These are phyloP conservation scores for Rhizoclosmatium globosum DNA, from an alignment of 192 early-diverging fungal genomes.

Conservation along the genomic window DNA sequence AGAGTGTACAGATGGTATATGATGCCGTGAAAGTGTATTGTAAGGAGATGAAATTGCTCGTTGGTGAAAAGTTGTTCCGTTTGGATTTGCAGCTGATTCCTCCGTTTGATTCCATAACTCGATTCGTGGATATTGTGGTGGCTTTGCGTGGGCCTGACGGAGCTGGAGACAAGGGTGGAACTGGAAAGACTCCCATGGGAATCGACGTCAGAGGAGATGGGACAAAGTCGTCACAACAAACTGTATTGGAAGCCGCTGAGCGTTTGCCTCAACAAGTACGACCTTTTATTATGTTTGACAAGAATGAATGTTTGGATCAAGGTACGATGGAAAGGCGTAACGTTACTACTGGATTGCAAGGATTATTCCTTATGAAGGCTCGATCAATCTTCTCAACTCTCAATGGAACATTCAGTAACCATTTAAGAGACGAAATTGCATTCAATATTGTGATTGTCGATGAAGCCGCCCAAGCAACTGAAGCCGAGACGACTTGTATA, in stretches of 20 bases:
- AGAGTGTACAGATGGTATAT: slow-evolving; percentile 1
- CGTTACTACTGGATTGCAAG: neutral
- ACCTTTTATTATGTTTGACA: slow-evolving; percentile 1
- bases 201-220: neutral
- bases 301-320: slow-evolving; percentile 7
- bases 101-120: slow-evolving; percentile 16
- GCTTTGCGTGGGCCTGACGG: neutral
- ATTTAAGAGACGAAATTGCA: slow-evolving; percentile 6
- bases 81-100: slow-evolving; percentile 19
- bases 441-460: slow-evolving; percentile 34
- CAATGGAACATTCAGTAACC: slow-evolving; percentile 5
- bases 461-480: slow-evolving; percentile 28
- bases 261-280: neutral
- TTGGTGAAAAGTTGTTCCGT: neutral
- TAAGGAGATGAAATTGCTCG: slow-evolving; percentile 8
- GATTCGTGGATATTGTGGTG: slow-evolving; percentile 3
- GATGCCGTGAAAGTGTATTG: neutral
- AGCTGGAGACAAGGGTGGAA: neutral
- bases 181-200: neutral
- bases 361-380: slow-evolving; percentile 16
- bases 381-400: slow-evolving; percentile 30
- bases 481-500: slow-evolving; percentile 31
- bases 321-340: neutral
- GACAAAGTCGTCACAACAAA: neutral
- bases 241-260: slow-evolving; percentile 1